A percentile compares a stretch with the other conserved stretches of the same genome.
Evolutionary conservation across 176 grass and related monocot species (phyloP).

Genomic region (Ensete ventricosum): DNA sequence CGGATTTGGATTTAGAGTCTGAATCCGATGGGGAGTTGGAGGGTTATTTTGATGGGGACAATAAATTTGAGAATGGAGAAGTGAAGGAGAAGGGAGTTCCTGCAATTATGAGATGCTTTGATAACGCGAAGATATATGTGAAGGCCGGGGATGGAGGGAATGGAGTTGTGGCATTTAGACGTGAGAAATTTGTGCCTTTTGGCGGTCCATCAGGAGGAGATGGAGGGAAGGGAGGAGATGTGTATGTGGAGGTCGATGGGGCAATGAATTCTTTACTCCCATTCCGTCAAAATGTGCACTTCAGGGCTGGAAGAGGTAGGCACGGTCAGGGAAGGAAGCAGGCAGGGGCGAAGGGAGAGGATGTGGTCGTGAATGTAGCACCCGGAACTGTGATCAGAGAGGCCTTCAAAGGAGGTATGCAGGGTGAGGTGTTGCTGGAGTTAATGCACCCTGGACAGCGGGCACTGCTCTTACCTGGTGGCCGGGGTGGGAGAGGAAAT

Average conservation of each 20-base stretch:
- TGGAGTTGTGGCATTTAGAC: conserved; percentile 77
- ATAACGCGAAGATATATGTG: conserved; percentile 79
- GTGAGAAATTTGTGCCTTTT: conserved; percentile 87
- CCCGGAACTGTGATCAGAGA: conserved; percentile 71
- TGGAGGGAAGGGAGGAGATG: conserved; percentile 72
- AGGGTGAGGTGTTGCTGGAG: conserved; percentile 54
- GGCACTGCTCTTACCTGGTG: conserved; percentile 67
- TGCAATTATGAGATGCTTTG: conserved; percentile 94
- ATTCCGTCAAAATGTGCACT: conserved; percentile 87
- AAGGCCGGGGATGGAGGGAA: conserved; percentile 89
- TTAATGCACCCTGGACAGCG: conserved; percentile 58
- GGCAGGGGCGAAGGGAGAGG: conserved; percentile 70
- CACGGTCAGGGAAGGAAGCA: conserved; percentile 82
- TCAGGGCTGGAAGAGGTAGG: conserved; percentile 56
- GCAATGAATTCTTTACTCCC: conserved; percentile 90
- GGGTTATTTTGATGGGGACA: conserved; percentile 10
- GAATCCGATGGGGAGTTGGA: conserved; percentile 13
- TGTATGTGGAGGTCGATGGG: conserved; percentile 79
- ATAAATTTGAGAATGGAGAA: conserved; percentile 23
- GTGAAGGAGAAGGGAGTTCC: conserved; percentile 90
- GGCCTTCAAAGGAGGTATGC: conserved; percentile 28
- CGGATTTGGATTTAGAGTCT: conserved; percentile 10
- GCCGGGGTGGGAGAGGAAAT: conserved; percentile 79
- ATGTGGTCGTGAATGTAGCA: conserved; percentile 79
- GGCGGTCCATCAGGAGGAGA: conserved; percentile 89